A percentile compares a stretch with the other conserved stretches of the same genome.
Conservation (phyloP, 805 yeast genomes). For the Metschnikowia orientalis region DNA sequence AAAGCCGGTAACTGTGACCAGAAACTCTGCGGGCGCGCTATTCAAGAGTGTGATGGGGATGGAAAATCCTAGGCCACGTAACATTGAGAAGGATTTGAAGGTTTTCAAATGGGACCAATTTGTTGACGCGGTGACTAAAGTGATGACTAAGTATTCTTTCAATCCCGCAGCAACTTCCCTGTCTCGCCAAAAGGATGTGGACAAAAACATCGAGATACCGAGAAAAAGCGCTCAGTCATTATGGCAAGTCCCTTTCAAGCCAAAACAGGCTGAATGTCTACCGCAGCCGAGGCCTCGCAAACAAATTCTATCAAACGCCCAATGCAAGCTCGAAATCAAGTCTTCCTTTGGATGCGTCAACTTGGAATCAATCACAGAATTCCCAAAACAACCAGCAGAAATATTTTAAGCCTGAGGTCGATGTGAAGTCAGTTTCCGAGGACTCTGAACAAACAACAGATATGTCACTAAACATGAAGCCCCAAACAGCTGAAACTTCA, state of each 20-base stretch:
- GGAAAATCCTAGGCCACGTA: conserved; percentile 61
- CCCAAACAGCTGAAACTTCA: conserved; percentile 12
- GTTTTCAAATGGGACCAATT: conserved; percentile 58
- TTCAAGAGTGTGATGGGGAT: conserved; percentile 50
- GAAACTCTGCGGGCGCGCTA: conserved; percentile 24
- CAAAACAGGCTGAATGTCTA: conserved; percentile 10
- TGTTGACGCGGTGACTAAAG: conserved; percentile 50
- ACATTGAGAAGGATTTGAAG: conserved; percentile 66
- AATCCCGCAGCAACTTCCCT: conserved; percentile 12
- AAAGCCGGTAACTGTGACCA: conserved; percentile 56
- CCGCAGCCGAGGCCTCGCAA: conserved; percentile 14
- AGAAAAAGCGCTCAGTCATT: no score
- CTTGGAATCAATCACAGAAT: conserved; percentile 3
- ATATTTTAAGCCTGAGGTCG: conserved; percentile 13
- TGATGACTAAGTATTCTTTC: conserved; percentile 51
- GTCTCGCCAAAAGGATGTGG: no score
- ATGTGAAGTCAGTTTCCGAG: conserved; percentile 12
- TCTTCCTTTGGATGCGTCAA: conserved; percentile 1
- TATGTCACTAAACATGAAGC: conserved; percentile 12
- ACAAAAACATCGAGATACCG: no score
- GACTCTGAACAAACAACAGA: conserved; percentile 14
- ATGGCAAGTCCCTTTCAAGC: no score
- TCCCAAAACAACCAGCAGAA: conserved; percentile 5
- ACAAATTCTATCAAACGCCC: conserved; percentile 2
- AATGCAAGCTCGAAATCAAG: conserved; percentile 4